Evolutionary conservation across 495 filamentous ascomycete genomes (phyloP).

Genomic region (Penicillium simplicissimum): DNA sequence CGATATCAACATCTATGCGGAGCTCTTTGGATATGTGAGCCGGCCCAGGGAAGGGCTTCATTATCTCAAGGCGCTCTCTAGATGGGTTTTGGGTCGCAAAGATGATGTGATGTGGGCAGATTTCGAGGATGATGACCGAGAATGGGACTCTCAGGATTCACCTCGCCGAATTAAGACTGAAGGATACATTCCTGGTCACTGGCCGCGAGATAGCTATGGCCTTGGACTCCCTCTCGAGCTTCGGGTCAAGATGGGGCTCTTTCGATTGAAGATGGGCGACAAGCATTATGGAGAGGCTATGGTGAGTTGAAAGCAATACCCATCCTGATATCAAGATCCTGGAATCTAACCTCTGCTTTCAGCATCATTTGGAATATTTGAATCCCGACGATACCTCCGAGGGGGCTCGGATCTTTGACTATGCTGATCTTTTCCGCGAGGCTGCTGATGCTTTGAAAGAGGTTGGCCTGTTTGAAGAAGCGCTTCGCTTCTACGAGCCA

Average conservation of each 20-base stretch:
- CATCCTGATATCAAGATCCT: not conserved
- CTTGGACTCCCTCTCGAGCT: conserved; percentile 77
- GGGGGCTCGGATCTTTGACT: conserved; percentile 56
- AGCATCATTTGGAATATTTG: conserved; percentile 66
- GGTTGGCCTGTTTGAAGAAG: conserved; percentile 55
- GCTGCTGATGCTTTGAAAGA: conserved; percentile 68
- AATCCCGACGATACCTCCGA: conserved; percentile 55
- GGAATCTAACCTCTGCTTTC: conserved; percentile 4
- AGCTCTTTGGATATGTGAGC: conserved; percentile 67
- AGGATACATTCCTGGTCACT: conserved; percentile 55
- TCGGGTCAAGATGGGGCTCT: conserved; percentile 82
- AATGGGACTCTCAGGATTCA: conserved; percentile 80
- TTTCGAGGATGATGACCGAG: conserved; percentile 76
- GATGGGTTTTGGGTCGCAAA: conserved; percentile 79
- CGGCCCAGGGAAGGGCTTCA: conserved; percentile 63
- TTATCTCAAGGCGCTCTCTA: conserved; percentile 65
- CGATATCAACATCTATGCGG: conserved; percentile 79
- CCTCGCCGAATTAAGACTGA: conserved; percentile 61
- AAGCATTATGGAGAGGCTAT: conserved; percentile 70
- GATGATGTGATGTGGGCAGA: conserved; percentile 79
- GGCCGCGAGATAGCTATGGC: conserved; percentile 65
- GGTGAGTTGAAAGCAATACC: conserved; percentile 46
- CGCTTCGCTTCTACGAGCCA: conserved; percentile 72
- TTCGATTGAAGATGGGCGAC: conserved; percentile 65
- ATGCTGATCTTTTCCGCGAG: conserved; percentile 74